These are phyloP conservation scores for Fusarium neocosmosporiellum DNA, from an alignment of 2,329 filamentous ascomycete genomes.

Conservation along the genomic window DNA sequence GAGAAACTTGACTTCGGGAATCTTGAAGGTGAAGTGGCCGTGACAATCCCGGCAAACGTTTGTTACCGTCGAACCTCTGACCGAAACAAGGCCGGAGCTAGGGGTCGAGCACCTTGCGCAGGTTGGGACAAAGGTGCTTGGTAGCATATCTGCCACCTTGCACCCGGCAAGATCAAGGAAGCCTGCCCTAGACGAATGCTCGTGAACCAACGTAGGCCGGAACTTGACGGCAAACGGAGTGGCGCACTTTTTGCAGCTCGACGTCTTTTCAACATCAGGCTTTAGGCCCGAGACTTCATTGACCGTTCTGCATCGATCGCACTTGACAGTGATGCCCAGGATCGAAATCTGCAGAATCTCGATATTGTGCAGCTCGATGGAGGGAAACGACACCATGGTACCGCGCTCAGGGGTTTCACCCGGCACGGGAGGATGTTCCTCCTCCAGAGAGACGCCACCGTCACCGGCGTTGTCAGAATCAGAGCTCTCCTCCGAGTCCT, in stretches of 20 bases:
- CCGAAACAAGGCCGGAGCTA: slow-evolving; percentile 75
- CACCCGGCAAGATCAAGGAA: slow-evolving; percentile 83
- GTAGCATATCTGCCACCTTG: slow-evolving; percentile 79
- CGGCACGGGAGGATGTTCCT: slow-evolving; percentile 40
- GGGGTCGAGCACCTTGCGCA: slow-evolving; percentile 80
- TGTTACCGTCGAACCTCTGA: slow-evolving; percentile 77
- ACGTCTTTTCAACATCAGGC: slow-evolving; percentile 61
- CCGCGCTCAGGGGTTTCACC: slow-evolving; percentile 67
- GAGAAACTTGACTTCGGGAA: slow-evolving; percentile 83
- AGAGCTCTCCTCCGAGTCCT: slow-evolving; percentile 61
- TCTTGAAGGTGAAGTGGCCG: slow-evolving; percentile 80
- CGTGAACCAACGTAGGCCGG: slow-evolving; percentile 77
- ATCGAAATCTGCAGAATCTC: slow-evolving; percentile 77
- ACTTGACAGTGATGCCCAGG: slow-evolving; percentile 79
- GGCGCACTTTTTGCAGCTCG: slow-evolving; percentile 70
- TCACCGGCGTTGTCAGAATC: slow-evolving; percentile 55
- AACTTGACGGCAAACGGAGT: slow-evolving; percentile 65
- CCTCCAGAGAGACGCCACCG: slow-evolving; percentile 55
- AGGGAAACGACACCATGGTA: slow-evolving; percentile 83
- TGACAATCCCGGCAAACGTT: slow-evolving; percentile 86
- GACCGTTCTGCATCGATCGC: slow-evolving; percentile 79
- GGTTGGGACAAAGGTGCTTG: slow-evolving; percentile 82
- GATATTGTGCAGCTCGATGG: slow-evolving; percentile 79
- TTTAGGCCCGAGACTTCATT: slow-evolving; percentile 77
- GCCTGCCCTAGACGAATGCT: slow-evolving; percentile 78